Evolutionary conservation across 306 rosid species (phyloP), one percentile per base, ranked within the genome.

Genomic region (Glycyrrhiza uralensis): DNA sequence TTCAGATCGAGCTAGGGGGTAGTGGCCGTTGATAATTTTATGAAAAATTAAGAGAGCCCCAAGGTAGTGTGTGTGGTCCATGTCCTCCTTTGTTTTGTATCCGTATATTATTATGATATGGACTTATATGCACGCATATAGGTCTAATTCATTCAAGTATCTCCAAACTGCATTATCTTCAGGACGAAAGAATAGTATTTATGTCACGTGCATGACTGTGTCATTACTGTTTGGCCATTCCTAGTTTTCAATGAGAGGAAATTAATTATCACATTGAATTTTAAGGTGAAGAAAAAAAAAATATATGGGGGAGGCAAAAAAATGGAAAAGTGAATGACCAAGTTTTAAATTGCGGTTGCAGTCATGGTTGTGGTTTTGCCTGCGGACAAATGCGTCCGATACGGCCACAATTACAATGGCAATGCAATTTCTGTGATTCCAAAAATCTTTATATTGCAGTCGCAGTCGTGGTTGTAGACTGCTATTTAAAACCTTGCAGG

Each of bases 171-270:
- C 45, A 20, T 69, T 69, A 57, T 61, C 46, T 61, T 82, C 71
- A 78, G 46, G 33, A 45, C 12, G 73, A 63, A 75, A 74, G 64
- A 72, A 82, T 66, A 17, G 74, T 67, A 51, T 80, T 80, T 63
- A 33, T 58, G 77, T 87, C 96, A 89, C 92, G 88, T 87, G 97
- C 86, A 76, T 65, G 75, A 58, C 88, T 77, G 79, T 84, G 85
- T 80, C 82, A 71, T 76, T 82, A 71, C 66, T 38, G 84, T 84
- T 73, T 71, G 87, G 83, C 87, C 92, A 84, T 74, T 87, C 85
- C 80, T 77, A 46, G 75, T 77, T 77, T 76, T 68, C 44, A 66
- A 66, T 23, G 29, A 65, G 0, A 54, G 58, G 32, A 75, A 75
- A 51, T 61, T 45, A 64, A n/a, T 50, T 11, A 56, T 59, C 20